Conservation (phyloP, 805 yeast species). For the Zygosaccharomyces bailii region DNA sequence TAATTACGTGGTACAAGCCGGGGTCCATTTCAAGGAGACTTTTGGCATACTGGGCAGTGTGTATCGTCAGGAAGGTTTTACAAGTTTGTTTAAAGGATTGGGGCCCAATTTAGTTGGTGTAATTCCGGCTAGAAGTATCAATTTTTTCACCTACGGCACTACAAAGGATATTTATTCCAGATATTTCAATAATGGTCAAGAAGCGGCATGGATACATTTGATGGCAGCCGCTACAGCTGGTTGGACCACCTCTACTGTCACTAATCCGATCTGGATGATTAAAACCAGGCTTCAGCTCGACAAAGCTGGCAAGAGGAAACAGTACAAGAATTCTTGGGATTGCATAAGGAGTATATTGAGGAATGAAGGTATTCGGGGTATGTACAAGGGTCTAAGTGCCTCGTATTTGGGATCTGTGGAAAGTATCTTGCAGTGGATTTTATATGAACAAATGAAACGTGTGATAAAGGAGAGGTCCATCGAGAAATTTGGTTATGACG, state of each 20-base stretch:
- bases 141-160: slow-evolving; percentile 95
- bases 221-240: slow-evolving; percentile 90
- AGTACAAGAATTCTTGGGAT: slow-evolving; percentile 81
- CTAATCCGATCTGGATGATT: slow-evolving; percentile 96
- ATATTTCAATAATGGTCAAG: slow-evolving; percentile 67
- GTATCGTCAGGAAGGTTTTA: slow-evolving; percentile 71
- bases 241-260: slow-evolving; percentile 87
- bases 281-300: slow-evolving; percentile 94
- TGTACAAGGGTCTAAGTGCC: slow-evolving; percentile 90
- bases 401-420: slow-evolving; percentile 92
- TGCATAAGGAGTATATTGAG: slow-evolving; percentile 66
- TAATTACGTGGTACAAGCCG: slow-evolving; percentile 45
- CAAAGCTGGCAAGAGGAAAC: slow-evolving; percentile 54
- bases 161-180: slow-evolving; percentile 72
- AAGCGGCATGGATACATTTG: slow-evolving; percentile 81
- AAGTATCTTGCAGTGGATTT: slow-evolving; percentile 92
- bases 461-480: slow-evolving; percentile 54
- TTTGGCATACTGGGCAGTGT: slow-evolving; percentile 65
- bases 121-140: slow-evolving; percentile 95
- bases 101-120: slow-evolving; percentile 98
- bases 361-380: slow-evolving; percentile 74
- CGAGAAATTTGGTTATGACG: slow-evolving; percentile 37
- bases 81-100: slow-evolving; percentile 87
- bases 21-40: slow-evolving; percentile 79
- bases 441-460: slow-evolving; percentile 90